A percentile compares a stretch with the other conserved stretches of the same genome.
Evolutionary conservation across 1,139 yeast species (phyloP).

Genomic region (Spathaspora sp.): DNA sequence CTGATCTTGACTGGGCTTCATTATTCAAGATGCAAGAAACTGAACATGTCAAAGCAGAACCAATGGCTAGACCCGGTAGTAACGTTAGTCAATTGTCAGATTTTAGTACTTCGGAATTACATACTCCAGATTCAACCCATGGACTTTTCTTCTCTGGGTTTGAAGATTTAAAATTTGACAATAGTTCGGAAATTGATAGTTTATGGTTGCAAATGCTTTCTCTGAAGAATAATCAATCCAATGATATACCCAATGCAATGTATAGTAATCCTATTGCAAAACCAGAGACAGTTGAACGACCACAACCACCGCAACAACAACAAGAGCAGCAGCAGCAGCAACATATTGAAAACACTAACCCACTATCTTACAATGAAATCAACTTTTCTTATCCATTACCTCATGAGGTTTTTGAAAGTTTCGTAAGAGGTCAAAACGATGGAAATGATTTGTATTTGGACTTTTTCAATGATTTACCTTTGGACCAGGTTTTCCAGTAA

Average conservation of each 20-base stretch:
- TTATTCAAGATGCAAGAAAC: constrained; percentile 7
- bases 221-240: constrained; percentile 5
- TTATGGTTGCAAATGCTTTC: constrained; percentile 38
- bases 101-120: constrained; percentile 2
- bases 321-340: constrained; percentile 1
- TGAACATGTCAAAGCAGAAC: background rate
- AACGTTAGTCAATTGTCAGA: constrained; percentile 1
- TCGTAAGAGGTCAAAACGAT: constrained; percentile 1
- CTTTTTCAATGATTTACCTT: constrained; percentile 26
- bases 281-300: background rate
- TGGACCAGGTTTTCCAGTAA: constrained; percentile 14
- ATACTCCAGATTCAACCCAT: constrained; percentile 9
- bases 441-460: constrained; percentile 17
- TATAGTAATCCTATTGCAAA: background rate
- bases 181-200: constrained; percentile 36
- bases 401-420: constrained; percentile 7
- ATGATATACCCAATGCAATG: background rate
- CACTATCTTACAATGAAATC: constrained; percentile 1
- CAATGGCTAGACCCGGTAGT: background rate
- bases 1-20: constrained; percentile 10
- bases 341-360: constrained; percentile 1
- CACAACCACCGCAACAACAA: background rate
- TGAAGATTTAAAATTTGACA: constrained; percentile 24
- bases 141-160: constrained; percentile 12
- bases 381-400: constrained; percentile 7